Evolutionary conservation across 441 rosid genomes (phyloP).

Genomic region (Populus trichocarpa): DNA sequence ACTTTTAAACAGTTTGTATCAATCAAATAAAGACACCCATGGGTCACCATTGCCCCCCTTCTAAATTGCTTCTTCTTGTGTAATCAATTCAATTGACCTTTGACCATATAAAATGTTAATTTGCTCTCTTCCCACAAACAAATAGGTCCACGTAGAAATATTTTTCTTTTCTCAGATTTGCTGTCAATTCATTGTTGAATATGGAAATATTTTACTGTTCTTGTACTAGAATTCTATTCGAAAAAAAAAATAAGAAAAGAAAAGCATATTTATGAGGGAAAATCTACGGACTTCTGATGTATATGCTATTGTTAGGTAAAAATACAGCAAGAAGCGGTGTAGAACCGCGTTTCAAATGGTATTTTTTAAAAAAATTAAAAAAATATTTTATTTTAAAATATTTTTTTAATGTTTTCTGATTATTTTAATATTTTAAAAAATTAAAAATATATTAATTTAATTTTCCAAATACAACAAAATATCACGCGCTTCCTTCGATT

Average conservation of each 20-base stretch:
- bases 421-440: no score
- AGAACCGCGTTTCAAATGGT: no score
- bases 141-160: conserved; percentile 1
- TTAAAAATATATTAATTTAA: no score
- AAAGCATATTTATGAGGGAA: neutral
- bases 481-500: neutral
- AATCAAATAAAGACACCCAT: neutral
- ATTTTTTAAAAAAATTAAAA: no score
- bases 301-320: neutral
- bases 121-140: conserved; percentile 7
- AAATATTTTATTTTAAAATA: no score
- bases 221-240: neutral
- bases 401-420: no score
- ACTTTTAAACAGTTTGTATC: no score
- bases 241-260: neutral
- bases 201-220: neutral
- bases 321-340: neutral
- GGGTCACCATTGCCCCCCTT: neutral
- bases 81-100: conserved; percentile 3
- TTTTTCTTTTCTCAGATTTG: neutral
- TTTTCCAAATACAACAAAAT: no score
- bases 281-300: neutral
- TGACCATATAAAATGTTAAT: conserved; percentile 6
- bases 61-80: neutral
- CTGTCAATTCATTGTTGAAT: conserved; percentile 3